A percentile compares a stretch with the other conserved stretches of the same genome.
Conservation (phyloP, 345 rosid genomes). For the Chamaenerion angustifolium region DNA sequence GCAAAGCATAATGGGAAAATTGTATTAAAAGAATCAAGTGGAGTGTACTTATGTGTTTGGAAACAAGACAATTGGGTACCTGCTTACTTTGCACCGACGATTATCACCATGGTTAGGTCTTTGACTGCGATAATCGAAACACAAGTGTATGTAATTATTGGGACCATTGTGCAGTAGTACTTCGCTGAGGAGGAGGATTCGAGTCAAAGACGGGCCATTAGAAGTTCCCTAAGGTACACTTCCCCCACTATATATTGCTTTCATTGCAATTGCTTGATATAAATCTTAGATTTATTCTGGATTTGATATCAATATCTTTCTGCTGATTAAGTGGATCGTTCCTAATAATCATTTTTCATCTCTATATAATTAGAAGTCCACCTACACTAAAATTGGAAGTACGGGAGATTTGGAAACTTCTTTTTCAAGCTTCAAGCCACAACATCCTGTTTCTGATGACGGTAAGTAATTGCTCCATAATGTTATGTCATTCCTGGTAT, state of each 20-base stretch:
- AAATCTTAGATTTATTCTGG: no score
- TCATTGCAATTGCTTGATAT: not conserved
- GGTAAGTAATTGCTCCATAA: no score
- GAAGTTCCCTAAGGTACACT: conserved; percentile 68
- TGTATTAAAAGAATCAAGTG: conserved; percentile 37
- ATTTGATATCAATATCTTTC: no score
- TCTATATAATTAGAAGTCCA: no score
- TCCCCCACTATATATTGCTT: conserved; percentile 3
- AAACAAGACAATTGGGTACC: conserved; percentile 93
- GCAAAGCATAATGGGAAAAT: conserved; percentile 64
- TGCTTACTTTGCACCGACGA: conserved; percentile 60
- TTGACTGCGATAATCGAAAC: conserved; percentile 63
- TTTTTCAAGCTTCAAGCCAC: no score
- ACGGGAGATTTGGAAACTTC: no score
- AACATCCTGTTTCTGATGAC: no score
- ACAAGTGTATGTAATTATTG: conserved; percentile 78
- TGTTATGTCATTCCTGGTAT: no score
- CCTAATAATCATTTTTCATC: no score
- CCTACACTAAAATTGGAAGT: no score
- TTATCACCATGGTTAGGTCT: conserved; percentile 86
- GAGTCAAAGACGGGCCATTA: conserved; percentile 44
- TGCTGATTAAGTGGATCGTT: no score
- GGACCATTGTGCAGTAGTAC: conserved; percentile 77
- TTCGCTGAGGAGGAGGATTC: conserved; percentile 66
- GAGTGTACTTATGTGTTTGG: conserved; percentile 57